Evolutionary conservation across 768 basidiomycete species (phyloP).

Genomic region (Tricholoma saponaceum): DNA sequence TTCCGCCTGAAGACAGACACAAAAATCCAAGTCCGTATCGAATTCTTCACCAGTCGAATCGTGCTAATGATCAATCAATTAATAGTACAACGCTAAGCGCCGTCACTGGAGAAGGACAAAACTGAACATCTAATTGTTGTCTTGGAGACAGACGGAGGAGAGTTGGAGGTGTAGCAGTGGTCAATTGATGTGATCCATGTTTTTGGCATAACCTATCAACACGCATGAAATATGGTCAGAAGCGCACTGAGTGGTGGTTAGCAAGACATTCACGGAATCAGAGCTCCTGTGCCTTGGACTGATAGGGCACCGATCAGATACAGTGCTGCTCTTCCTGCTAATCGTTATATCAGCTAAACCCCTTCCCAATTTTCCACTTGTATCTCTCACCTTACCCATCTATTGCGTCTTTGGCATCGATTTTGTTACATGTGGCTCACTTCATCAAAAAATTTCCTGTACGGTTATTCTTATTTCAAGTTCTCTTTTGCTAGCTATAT

Average conservation of each 20-base stretch:
- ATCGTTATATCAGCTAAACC: neutral
- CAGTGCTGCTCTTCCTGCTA: no score
- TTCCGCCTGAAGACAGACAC: slow-evolving; percentile 96
- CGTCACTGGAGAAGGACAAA: slow-evolving; percentile 99
- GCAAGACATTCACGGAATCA: neutral
- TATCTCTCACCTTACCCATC: neutral
- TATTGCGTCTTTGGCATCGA: neutral
- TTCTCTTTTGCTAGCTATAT: no score
- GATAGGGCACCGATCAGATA: neutral
- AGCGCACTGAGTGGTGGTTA: neutral
- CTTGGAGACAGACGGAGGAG: slow-evolving; percentile 1
- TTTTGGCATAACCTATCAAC: slow-evolving; percentile 14
- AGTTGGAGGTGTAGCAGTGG: neutral
- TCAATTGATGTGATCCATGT: slow-evolving; percentile 16
- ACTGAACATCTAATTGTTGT: slow-evolving; percentile 77
- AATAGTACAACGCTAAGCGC: slow-evolving; percentile 89
- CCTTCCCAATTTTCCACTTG: neutral
- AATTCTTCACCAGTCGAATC: neutral
- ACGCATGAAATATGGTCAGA: slow-evolving; percentile 15
- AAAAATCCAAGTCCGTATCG: slow-evolving; percentile 76
- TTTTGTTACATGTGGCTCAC: neutral
- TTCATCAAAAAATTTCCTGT: no score
- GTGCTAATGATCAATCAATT: slow-evolving; percentile 8
- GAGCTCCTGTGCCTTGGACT: neutral
- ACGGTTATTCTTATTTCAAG: no score